A percentile compares a stretch with the other conserved stretches of the same genome.
Conservation (phyloP, 2,329 filamentous ascomycete genomes). For the Phialophora verrucosa region DNA sequence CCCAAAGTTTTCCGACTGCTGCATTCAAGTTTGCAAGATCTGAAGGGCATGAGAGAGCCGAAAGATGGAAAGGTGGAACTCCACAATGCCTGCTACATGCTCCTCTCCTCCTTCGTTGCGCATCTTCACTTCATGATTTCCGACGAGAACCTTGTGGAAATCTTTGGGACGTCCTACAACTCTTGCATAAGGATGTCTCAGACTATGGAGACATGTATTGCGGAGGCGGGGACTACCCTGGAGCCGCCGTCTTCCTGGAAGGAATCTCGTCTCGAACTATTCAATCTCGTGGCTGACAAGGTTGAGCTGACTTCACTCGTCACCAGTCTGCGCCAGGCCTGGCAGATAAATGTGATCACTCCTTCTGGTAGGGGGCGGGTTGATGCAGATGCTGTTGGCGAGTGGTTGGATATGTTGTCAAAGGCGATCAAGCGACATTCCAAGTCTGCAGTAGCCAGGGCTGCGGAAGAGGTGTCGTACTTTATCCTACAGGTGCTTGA, state of each 20-base stretch:
- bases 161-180: conserved; percentile 67
- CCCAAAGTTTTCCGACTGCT: conserved; percentile 75
- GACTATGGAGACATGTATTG: background rate
- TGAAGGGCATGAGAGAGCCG: background rate
- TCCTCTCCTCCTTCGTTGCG: conserved; percentile 79
- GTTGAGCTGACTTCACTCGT: conserved; percentile 79
- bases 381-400: conserved; percentile 57
- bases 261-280: conserved; percentile 70
- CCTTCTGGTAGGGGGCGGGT: conserved; percentile 65
- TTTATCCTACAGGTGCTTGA: conserved; percentile 62
- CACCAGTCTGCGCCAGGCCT: conserved; percentile 65
- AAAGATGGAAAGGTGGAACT: conserved; percentile 60
- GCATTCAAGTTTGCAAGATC: conserved; percentile 47
- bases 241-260: conserved; percentile 55
- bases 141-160: conserved; percentile 71
- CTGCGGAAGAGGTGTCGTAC: conserved; percentile 70
- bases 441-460: conserved; percentile 79
- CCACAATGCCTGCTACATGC: conserved; percentile 80
- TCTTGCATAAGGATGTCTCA: conserved; percentile 11
- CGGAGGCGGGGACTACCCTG: background rate
- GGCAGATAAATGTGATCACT: background rate
- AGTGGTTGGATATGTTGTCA: conserved; percentile 27
- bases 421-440: conserved; percentile 66
- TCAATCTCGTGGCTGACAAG: conserved; percentile 75
- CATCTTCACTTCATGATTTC: conserved; percentile 90